Evolutionary conservation across 1,284 basidiomycete genomes (phyloP).

Genomic region (Cryptococcus floricola): DNA sequence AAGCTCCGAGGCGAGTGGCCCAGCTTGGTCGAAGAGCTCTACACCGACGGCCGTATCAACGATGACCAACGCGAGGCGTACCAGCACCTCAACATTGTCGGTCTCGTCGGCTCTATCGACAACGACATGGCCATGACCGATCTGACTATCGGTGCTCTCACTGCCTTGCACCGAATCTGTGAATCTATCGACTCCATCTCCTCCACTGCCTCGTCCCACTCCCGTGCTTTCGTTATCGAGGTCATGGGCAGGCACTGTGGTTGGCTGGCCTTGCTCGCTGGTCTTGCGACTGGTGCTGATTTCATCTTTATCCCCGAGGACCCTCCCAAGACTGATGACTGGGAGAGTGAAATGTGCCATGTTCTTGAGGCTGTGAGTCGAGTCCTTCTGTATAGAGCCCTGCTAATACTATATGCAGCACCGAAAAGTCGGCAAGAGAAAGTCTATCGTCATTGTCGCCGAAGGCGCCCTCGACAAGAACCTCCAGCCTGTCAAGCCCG

Average conservation of each 20-base stretch:
- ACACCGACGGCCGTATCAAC: slow-evolving; percentile 66
- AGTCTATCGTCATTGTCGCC: slow-evolving; percentile 96
- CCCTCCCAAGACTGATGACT: slow-evolving; percentile 72
- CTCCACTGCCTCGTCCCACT: slow-evolving; percentile 92
- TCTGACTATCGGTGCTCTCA: slow-evolving; percentile 92
- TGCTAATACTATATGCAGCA: slow-evolving; percentile 56
- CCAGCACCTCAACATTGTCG: slow-evolving; percentile 88
- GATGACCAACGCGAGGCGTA: slow-evolving; percentile 67
- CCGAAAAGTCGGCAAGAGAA: slow-evolving; percentile 86
- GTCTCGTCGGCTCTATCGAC: slow-evolving; percentile 96
- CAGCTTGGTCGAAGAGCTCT: slow-evolving; percentile 65
- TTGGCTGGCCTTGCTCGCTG: slow-evolving; percentile 91
- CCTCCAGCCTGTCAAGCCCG: slow-evolving; percentile 83
- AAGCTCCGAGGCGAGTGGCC: slow-evolving; percentile 94
- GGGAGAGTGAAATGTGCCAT: slow-evolving; percentile 91
- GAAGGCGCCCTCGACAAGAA: slow-evolving; percentile 88
- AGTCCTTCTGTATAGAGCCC: neutral
- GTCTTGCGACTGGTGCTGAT: slow-evolving; percentile 91
- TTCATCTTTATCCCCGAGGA: slow-evolving; percentile 96
- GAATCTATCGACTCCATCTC: slow-evolving; percentile 98
- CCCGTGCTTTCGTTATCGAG: slow-evolving; percentile 95
- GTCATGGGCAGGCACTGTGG: slow-evolving; percentile 99
- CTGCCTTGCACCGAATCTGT: slow-evolving; percentile 92
- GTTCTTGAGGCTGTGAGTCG: slow-evolving; percentile 67
- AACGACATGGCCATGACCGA: slow-evolving; percentile 99